These are phyloP conservation scores for Secale cereale DNA, from an alignment of 176 grass and related monocot species.

Conservation along the genomic window DNA sequence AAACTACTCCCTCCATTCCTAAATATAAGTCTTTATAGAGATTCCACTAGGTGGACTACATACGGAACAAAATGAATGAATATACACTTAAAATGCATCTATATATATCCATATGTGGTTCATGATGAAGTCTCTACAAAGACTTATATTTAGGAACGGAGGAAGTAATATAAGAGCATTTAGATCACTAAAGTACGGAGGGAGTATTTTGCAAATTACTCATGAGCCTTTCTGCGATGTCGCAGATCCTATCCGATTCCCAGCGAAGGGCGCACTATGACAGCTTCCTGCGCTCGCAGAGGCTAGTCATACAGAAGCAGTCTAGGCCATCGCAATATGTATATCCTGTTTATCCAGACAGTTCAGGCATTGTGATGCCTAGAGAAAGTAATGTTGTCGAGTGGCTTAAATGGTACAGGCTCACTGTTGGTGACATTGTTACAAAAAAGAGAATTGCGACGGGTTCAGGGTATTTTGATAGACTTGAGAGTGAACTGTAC, in stretches of 20 bases:
- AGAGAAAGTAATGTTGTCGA: slow-evolving; percentile 86
- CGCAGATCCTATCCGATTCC: slow-evolving; percentile 90
- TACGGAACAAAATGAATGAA: no score
- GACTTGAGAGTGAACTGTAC: slow-evolving; percentile 88
- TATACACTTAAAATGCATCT: no score
- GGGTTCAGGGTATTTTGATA: slow-evolving; percentile 70
- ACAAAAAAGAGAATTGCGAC: slow-evolving; percentile 62
- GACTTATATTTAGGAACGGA: no score
- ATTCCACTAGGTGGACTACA: no score
- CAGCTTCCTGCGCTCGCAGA: slow-evolving; percentile 62
- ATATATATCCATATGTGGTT: no score
- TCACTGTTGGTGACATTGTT: slow-evolving; percentile 73
- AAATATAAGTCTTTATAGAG: no score
- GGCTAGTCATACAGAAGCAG: slow-evolving; percentile 39
- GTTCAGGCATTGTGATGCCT: slow-evolving; percentile 44
- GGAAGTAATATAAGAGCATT: no score
- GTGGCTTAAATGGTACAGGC: slow-evolving; percentile 94
- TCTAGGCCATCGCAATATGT: slow-evolving; percentile 37
- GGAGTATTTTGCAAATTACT: background rate
- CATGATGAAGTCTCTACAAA: no score
- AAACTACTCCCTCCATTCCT: no score
- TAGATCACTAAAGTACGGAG: no score
- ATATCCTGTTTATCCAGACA: slow-evolving; percentile 24
- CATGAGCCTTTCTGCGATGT: no score
- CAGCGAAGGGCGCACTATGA: slow-evolving; percentile 76